Evolutionary conservation across 2,329 filamentous ascomycete species (phyloP).

Genomic region (Knoxdaviesia proteae): DNA sequence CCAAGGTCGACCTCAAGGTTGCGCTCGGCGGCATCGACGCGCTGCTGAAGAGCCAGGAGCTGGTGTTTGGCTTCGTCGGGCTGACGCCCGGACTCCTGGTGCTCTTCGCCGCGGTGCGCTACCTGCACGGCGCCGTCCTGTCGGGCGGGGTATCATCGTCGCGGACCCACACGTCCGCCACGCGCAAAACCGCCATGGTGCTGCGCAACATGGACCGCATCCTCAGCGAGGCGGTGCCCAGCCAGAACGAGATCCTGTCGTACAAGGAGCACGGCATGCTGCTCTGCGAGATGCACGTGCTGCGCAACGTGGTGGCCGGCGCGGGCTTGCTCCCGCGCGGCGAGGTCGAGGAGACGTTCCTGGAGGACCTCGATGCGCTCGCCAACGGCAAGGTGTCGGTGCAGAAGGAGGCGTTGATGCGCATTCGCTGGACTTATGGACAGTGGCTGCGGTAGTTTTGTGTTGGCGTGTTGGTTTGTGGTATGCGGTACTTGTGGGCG

Average conservation of each 20-base stretch:
- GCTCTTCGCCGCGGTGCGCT: conserved; percentile 51
- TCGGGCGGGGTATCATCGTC: conserved; percentile 27
- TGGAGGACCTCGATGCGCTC: conserved; percentile 73
- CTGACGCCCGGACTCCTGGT: conserved; percentile 86
- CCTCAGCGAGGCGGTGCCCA: conserved; percentile 45
- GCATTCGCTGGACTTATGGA: conserved; percentile 79
- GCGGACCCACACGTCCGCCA: conserved; percentile 35
- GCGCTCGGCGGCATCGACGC: conserved; percentile 92
- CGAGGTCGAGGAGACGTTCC: conserved; percentile 62
- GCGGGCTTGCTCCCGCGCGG: conserved; percentile 41
- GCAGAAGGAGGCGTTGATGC: conserved; percentile 59
- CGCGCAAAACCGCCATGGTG: conserved; percentile 53
- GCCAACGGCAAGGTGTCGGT: conserved; percentile 61
- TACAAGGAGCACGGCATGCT: conserved; percentile 88
- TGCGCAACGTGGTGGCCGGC: conserved; percentile 43
- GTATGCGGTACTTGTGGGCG: not conserved
- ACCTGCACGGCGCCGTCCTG: conserved; percentile 48
- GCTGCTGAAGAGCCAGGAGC: conserved; percentile 82
- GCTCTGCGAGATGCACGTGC: conserved; percentile 70
- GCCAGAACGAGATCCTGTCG: conserved; percentile 52
- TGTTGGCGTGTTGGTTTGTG: not conserved
- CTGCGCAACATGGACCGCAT: conserved; percentile 78
- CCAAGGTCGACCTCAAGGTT: conserved; percentile 92
- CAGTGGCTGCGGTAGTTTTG: conserved; percentile 38
- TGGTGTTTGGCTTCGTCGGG: conserved; percentile 94